Evolutionary conservation across 1,284 basidiomycete genomes (phyloP), one percentile per base, ranked within the genome.

Genomic region (Melampsora allii-populina): DNA sequence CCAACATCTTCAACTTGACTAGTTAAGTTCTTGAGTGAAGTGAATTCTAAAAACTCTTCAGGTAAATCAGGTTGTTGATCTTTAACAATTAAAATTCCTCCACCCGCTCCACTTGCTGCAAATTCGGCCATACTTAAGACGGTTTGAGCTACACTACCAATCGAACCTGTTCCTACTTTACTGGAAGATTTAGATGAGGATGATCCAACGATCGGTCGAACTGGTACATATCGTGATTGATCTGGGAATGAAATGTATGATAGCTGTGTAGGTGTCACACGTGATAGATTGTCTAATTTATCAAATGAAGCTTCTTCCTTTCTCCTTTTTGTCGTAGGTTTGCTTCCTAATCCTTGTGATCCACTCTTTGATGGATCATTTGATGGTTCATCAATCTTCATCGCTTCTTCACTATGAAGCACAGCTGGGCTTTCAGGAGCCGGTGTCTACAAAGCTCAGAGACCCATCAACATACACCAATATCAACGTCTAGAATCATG

Each of bases 241-340:
- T 84, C 71, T 0, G 92, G 88, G 86, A 97, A 96, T 59, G 86
- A 86, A 79, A 98, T 87, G 82, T 91, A 88, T 24, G 88, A 85
- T 42, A 96, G 84, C 82, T 99, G 96, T 0, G 89, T 87, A 19
- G 95, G 92, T 0, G 91, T 94, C 21, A 98, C 92, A 66, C 96
- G 89, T 14, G 94, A 91, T 80, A 97, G 90, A 84, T 99, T 99
- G 36, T 87, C 84, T 19, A 94, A 83, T 75, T 84, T 86, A 82
- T 95, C 92, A 14, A 85, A 90, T 1, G 85, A 83, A 0, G 91
- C 88, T 80, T 98, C 94, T 59, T 56, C 83, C 79, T 81, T 89
- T 90, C 79, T 88, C 87, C 76, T 84, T 82, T 74, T 80, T 78
- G 58, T 77, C 75, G 5, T 69, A 56, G 71, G 71, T 17, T 56